These are phyloP conservation scores for Ajuga reptans DNA, from an alignment of 305 asterid genomes.

Conservation along the genomic window DNA sequence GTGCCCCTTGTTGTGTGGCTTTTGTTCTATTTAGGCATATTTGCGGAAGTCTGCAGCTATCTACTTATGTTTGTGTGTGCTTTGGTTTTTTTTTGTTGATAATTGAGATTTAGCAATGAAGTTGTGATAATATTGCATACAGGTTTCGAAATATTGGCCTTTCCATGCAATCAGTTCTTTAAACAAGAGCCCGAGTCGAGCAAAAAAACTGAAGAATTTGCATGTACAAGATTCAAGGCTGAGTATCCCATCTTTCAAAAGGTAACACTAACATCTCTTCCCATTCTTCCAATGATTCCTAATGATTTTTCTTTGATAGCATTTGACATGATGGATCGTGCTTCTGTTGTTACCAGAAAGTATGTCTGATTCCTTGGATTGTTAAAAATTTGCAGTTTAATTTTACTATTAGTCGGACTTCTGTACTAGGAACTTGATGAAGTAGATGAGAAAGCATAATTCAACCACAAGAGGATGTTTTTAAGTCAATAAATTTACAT, in stretches of 20 bases:
- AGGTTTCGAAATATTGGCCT: slow-evolving; percentile 87
- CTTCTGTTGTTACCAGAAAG: neutral
- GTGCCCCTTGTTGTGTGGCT: too few species aligned
- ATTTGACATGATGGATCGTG: too few species aligned
- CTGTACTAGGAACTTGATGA: neutral
- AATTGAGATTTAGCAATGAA: neutral
- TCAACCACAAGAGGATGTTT: too few species aligned
- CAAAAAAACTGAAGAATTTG: slow-evolving; percentile 61
- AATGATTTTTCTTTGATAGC: too few species aligned
- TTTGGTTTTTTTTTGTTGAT: neutral
- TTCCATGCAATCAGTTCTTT: slow-evolving; percentile 90
- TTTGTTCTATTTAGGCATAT: neutral
- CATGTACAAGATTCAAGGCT: slow-evolving; percentile 77
- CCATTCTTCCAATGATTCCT: neutral
- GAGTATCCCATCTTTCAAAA: slow-evolving; percentile 82
- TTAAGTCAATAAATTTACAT: too few species aligned
- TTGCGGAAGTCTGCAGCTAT: neutral
- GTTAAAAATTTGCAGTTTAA: neutral
- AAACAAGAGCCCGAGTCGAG: slow-evolving; percentile 83
- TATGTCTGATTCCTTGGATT: neutral
- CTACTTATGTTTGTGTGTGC: neutral
- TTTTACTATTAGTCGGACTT: too few species aligned
- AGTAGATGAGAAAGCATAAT: neutral
- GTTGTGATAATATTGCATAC: too few species aligned
- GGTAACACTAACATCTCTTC: slow-evolving; percentile 29